Evolutionary conservation across 495 filamentous ascomycete genomes (phyloP).

Genomic region (Penicillium turbatum): DNA sequence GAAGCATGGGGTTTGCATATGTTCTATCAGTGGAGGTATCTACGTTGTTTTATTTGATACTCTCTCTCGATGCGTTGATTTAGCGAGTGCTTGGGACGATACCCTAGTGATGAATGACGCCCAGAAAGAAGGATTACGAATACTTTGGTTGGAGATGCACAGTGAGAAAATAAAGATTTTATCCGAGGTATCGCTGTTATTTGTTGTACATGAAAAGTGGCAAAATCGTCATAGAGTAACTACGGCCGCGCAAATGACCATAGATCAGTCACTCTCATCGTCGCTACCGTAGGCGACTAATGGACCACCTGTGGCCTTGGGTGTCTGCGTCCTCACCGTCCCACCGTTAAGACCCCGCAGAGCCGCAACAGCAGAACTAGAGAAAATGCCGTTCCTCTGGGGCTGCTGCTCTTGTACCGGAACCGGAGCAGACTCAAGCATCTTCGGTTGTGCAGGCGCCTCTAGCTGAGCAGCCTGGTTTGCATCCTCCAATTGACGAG

Average conservation of each 20-base stretch:
- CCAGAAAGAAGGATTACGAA: conserved; percentile 10
- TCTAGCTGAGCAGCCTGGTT: conserved; percentile 38
- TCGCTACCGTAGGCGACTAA: conserved; percentile 91
- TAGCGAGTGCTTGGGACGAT: conserved; percentile 29
- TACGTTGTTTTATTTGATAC: conserved; percentile 5
- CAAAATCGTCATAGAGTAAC: conserved; percentile 7
- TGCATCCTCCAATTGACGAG: conserved; percentile 44
- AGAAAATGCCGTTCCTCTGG: conserved; percentile 65
- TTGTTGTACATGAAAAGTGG: conserved; percentile 14
- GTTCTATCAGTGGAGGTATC: conserved; percentile 7
- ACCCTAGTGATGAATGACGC: conserved; percentile 28
- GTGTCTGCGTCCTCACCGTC: conserved; percentile 33
- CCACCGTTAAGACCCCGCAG: conserved; percentile 51
- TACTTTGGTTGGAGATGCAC: conserved; percentile 5
- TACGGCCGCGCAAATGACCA: neutral
- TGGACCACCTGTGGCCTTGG: conserved; percentile 50
- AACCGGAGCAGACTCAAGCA: conserved; percentile 38
- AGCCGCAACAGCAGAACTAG: conserved; percentile 70
- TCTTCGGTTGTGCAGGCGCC: conserved; percentile 38
- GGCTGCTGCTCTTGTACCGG: conserved; percentile 12
- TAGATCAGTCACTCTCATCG: conserved; percentile 61
- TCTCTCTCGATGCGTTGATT: conserved; percentile 24
- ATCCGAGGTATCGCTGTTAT: conserved; percentile 39
- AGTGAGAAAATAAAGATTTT: conserved; percentile 9
- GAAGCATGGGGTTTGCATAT: conserved; percentile 4